A percentile compares a stretch with the other conserved stretches of the same genome.
Conservation (phyloP, 331 rosid species). For the Spiraea crenata region DNA sequence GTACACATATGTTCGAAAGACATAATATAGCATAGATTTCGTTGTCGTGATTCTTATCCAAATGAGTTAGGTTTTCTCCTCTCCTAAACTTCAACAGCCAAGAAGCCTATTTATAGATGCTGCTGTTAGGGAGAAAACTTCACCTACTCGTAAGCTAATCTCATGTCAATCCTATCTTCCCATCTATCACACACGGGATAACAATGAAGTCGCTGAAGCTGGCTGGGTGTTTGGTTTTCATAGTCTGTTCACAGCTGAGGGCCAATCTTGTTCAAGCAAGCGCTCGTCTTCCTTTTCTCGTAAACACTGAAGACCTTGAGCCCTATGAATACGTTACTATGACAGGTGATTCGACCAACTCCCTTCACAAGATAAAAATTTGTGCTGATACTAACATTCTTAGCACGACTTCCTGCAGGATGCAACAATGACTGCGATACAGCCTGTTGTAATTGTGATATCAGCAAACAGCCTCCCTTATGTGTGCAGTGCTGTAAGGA, state of each 20-base stretch:
- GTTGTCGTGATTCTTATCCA: not conserved
- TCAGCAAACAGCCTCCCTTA: conserved; percentile 61
- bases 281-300: conserved; percentile 31
- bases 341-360: conserved; percentile 44
- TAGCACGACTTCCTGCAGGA: conserved; percentile 45
- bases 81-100: conserved; percentile 26
- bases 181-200: not conserved
- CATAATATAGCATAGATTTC: not conserved
- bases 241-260: conserved; percentile 22
- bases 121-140: conserved; percentile 20
- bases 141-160: conserved; percentile 26
- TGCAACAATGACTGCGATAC: conserved; percentile 83
- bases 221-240: conserved; percentile 36
- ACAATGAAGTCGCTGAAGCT: conserved; percentile 39
- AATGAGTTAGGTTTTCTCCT: conserved; percentile 22
- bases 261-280: conserved; percentile 44
- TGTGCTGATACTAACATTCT: not conserved
- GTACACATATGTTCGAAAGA: conserved; percentile 10
- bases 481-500: conserved; percentile 76
- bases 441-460: conserved; percentile 76
- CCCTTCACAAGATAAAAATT: not conserved
- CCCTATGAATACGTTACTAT: conserved; percentile 48
- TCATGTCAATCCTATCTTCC: not conserved
- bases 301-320: conserved; percentile 32
- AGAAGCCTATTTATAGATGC: conserved; percentile 21